Percentiles rank a stretch among this genome's conserved stretches.
These are phyloP conservation scores for Septoria linicola DNA, from an alignment of 2,329 filamentous ascomycete species.

Conservation along the genomic window DNA sequence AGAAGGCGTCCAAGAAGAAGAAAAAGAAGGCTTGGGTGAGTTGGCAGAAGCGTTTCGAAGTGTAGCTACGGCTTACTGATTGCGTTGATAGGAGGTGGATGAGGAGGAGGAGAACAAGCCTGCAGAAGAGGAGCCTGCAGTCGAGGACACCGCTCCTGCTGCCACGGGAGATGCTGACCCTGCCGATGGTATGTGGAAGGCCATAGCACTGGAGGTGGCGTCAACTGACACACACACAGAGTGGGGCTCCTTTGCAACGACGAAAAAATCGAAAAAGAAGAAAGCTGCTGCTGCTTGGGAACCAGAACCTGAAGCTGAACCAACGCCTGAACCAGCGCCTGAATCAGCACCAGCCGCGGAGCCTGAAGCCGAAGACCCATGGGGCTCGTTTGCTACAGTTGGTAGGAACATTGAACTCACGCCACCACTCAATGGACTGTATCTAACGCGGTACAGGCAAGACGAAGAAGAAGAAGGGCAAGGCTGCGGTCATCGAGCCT, in stretches of 20 bases:
- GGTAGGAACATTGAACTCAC: too few relatives aligned
- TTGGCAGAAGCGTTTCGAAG: constrained; percentile 36
- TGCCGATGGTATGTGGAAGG: constrained; percentile 25
- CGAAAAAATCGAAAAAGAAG: constrained; percentile 39
- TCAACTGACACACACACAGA: constrained; percentile 23
- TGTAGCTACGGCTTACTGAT: constrained; percentile 6
- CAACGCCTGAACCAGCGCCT: constrained; percentile 11
- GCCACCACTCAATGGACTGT: not conserved
- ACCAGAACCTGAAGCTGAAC: constrained; percentile 24
- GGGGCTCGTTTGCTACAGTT: constrained; percentile 33
- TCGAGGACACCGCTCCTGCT: constrained; percentile 32
- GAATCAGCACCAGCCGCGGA: constrained; percentile 16
- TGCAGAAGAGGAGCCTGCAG: constrained; percentile 36
- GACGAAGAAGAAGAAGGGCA: constrained; percentile 42
- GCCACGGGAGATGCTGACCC: constrained; percentile 32
- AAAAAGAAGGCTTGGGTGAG: not conserved
- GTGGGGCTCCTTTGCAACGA: constrained; percentile 41
- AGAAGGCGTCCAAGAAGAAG: constrained; percentile 46
- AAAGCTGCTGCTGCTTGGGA: constrained; percentile 25
- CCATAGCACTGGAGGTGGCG: not conserved
- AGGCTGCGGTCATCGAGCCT: constrained; percentile 32
- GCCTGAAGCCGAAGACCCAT: constrained; percentile 28
- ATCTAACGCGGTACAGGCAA: constrained; percentile 6
- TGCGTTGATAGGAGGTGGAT: constrained; percentile 33
- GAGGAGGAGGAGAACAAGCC: constrained; percentile 41